Evolutionary conservation across 1,284 basidiomycete species (phyloP).

Genomic region (Pseudozyma sp.): DNA sequence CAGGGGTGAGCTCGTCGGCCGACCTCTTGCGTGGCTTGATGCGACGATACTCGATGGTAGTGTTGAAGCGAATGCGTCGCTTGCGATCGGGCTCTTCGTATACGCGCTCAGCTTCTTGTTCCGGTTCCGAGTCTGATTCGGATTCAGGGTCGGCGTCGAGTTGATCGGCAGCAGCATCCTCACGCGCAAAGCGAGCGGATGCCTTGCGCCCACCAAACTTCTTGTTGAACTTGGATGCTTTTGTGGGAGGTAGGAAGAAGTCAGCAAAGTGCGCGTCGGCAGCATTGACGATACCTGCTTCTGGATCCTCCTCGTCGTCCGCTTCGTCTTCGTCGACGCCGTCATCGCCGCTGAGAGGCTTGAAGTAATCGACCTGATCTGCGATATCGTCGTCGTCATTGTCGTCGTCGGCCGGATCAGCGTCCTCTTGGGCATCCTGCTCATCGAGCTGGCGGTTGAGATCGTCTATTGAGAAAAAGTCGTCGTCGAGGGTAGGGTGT

Average conservation of each 20-base stretch:
- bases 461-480: constrained; percentile 87
- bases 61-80: constrained; percentile 77
- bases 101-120: constrained; percentile 62
- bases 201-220: constrained; percentile 47
- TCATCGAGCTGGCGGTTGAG: constrained; percentile 90
- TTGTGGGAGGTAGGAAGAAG: constrained; percentile 73
- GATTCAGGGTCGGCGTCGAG: constrained; percentile 15
- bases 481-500: constrained; percentile 84
- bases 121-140: constrained; percentile 12
- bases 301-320: constrained; percentile 39
- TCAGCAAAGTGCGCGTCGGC: constrained; percentile 71
- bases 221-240: constrained; percentile 49
- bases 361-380: constrained; percentile 68
- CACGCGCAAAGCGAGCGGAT: constrained; percentile 33
- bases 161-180: constrained; percentile 31
- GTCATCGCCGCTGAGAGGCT: constrained; percentile 42
- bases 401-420: constrained; percentile 72
- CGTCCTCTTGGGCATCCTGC: constrained; percentile 75
- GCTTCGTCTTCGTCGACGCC: constrained; percentile 48
- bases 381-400: constrained; percentile 73
- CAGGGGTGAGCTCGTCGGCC: constrained; percentile 39
- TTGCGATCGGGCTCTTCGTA: constrained; percentile 47
- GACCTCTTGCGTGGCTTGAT: constrained; percentile 57
- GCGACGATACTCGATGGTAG: constrained; percentile 81
- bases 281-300: constrained; percentile 22